Base-by-base conservation (phyloP, 2,329 filamentous ascomycete genomes). In the Verticillium albo-atrum region DNA sequence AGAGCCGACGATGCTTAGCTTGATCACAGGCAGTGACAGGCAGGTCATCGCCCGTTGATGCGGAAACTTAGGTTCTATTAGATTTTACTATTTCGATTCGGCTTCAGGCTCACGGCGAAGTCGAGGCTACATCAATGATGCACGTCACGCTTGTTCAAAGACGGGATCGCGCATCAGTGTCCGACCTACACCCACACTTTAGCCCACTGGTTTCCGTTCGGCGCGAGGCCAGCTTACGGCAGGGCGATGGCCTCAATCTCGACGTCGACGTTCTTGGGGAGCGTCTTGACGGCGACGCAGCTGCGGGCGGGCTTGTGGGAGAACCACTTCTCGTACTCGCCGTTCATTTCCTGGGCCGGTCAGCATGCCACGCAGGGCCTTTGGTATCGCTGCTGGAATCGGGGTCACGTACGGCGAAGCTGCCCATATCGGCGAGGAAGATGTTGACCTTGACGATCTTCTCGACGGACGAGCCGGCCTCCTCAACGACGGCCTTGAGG, bases 381-480 rank as follows among this genome's bases (percentile, higher is more conserved):
- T 23, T 2, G 10, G 20, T 7, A 10, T 12, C 20, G 9, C 4
- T 25, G 20, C n/a, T 47, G 6, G 20, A 20, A 7, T 23, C 6
- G 14, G 23, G 20, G 25, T 28, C 23, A 72, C 80, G 66, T 70
- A 83, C 81, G 55, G 84, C 87, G 72, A 98, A 98, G 77, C 95
- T 83, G 64, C 82, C 85, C 94, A 98, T 98, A 76, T 96, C 90
- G 56, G 89, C 89, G 63, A 98, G 79, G 83, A 97, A 98, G 71
- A 97, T 89, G 72, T 88, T 91, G 68, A 92, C 90, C 84, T 97
- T 97, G 78, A 97, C 90, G 54, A 97, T 89, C 75, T 88, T 90
- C 64, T 85, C 77, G 61, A 98, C 83, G 57, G 83, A 85, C 25
- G 90, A 93, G 58, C 91, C 92, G 26, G 92, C 92, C 68, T 88